phyloP scores from a whole-genome alignment of 805 yeast genomes.

The Metschnikowia sp. region DNA sequence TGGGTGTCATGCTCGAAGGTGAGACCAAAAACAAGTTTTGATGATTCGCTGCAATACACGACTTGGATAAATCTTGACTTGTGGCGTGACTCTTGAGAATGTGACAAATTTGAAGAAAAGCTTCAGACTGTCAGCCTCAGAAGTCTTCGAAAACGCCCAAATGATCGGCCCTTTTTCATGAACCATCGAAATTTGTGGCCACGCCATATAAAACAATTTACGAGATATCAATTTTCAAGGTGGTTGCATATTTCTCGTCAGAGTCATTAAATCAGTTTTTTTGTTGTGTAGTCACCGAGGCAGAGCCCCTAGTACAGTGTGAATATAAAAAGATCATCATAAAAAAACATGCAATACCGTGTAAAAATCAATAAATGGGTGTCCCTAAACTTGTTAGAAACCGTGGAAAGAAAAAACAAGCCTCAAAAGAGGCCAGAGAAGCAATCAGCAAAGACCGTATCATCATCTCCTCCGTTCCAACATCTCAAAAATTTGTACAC shows the following conservation, averaged over 20 bases:
- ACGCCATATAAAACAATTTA: not conserved
- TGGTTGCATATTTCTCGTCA: slow-evolving; percentile 24
- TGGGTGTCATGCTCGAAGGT: too few relatives aligned
- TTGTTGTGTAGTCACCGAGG: slow-evolving; percentile 37
- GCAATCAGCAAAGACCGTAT: slow-evolving; percentile 43
- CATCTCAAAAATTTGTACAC: slow-evolving; percentile 52
- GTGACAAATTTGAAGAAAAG: too few relatives aligned
- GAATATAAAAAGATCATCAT: slow-evolving; percentile 50
- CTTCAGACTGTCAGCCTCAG: too few relatives aligned
- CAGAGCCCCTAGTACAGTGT: slow-evolving; percentile 44
- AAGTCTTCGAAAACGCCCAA: too few relatives aligned
- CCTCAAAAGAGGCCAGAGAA: not conserved
- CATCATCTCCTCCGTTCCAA: slow-evolving; percentile 50
- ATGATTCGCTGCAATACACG: too few relatives aligned
- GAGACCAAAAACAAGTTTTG: too few relatives aligned
- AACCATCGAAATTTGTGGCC: not conserved
- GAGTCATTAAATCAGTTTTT: slow-evolving; percentile 49
- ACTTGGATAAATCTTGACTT: too few relatives aligned
- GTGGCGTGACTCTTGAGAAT: too few relatives aligned
- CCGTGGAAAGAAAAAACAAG: not conserved
- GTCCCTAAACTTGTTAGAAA: slow-evolving; percentile 6
- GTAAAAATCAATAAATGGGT: slow-evolving; percentile 20
- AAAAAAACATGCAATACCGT: slow-evolving; percentile 21
- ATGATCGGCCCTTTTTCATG: too few relatives aligned
- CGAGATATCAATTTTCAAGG: not conserved